Base-by-base conservation (phyloP, 2,329 filamentous ascomycete genomes). In the Fusarium circinatum region DNA sequence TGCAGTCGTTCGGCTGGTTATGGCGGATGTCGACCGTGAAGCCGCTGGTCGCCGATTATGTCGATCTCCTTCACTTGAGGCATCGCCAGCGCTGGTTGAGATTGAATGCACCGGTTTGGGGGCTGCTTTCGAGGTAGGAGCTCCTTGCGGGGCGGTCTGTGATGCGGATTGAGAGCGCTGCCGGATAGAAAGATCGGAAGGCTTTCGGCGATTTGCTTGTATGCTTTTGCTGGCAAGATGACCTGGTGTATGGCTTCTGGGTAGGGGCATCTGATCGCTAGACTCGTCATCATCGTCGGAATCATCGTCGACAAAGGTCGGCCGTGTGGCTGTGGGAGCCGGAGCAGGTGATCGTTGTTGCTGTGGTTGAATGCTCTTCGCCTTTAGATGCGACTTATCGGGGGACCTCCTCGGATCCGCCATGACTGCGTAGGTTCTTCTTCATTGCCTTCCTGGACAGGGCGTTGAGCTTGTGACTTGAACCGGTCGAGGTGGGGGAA, bases 201-300 rank as follows among this genome's bases (percentile, higher is more conserved):
- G 80, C 73, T 86, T 88, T 58, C 85, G 84, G 65, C 85, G 84
- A 68, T 83, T 83, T 62, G 86, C 84, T 68, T 87, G 78, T 58
- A 76, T 86, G 81, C 87, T 89, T 82, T 88, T 90, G 73, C 87
- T 86, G 18, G 90, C 83, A 45, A 91, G 84, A 76, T 91, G 89
- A 65, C 89, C 89, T 3, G 89, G 89, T 4, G 89, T 91, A 79
- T 91, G 89, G 78, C 86, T 90, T 74, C 89, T 86, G 34, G 85
- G 83, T 49, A 88, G 78, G 54, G 85, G 81, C 61, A 79, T 81
- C 65, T 78, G 78, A 65, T 83, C 82, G 76, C 76, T 78, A 41
- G 77, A 81, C 55, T 83, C 81, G 60, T 79, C 80, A 64, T 79
- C 78, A 28, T 84, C 81, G 48, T 79, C 77, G 24, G 78, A 78